Percentiles rank a stretch among this genome's conserved stretches.
Evolutionary conservation across 1,139 yeast species (phyloP).

Genomic region (Taphrina communis): DNA sequence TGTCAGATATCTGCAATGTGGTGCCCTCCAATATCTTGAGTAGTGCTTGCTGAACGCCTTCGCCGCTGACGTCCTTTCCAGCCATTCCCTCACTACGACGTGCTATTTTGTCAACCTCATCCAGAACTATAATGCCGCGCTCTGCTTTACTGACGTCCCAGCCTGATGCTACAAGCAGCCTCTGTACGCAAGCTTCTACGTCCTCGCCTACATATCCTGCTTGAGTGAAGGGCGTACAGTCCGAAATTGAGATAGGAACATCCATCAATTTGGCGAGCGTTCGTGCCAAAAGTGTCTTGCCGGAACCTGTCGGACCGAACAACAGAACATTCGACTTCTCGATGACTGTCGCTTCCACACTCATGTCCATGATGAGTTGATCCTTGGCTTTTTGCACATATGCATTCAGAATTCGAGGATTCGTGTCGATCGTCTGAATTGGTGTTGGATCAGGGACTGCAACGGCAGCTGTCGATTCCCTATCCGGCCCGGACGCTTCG

Average conservation of each 20-base stretch:
- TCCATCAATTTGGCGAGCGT: slow-evolving; percentile 59
- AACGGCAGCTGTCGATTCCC: slow-evolving; percentile 7
- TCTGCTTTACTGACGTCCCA: slow-evolving; percentile 60
- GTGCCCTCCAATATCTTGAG: slow-evolving; percentile 63
- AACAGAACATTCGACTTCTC: slow-evolving; percentile 61
- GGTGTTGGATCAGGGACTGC: slow-evolving; percentile 14
- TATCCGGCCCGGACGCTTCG: slow-evolving; percentile 36
- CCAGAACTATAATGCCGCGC: slow-evolving; percentile 61
- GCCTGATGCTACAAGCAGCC: slow-evolving; percentile 57
- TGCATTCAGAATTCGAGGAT: neutral
- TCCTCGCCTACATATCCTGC: slow-evolving; percentile 68
- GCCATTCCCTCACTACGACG: slow-evolving; percentile 57
- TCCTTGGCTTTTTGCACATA: slow-evolving; percentile 6
- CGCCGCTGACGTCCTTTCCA: slow-evolving; percentile 63
- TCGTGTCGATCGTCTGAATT: neutral
- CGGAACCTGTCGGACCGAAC: slow-evolving; percentile 65
- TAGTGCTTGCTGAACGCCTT: slow-evolving; percentile 64
- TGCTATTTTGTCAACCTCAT: slow-evolving; percentile 62
- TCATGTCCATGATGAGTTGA: slow-evolving; percentile 46
- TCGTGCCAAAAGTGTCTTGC: slow-evolving; percentile 61
- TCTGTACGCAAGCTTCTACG: slow-evolving; percentile 60
- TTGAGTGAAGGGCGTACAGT: slow-evolving; percentile 63
- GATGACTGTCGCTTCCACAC: slow-evolving; percentile 52
- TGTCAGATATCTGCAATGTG: slow-evolving; percentile 53
- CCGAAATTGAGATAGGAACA: slow-evolving; percentile 62